Percentiles rank a stretch among this genome's conserved stretches.
Evolutionary conservation across 495 filamentous ascomycete species (phyloP).

Genomic region (Lentithecium fluviatile): DNA sequence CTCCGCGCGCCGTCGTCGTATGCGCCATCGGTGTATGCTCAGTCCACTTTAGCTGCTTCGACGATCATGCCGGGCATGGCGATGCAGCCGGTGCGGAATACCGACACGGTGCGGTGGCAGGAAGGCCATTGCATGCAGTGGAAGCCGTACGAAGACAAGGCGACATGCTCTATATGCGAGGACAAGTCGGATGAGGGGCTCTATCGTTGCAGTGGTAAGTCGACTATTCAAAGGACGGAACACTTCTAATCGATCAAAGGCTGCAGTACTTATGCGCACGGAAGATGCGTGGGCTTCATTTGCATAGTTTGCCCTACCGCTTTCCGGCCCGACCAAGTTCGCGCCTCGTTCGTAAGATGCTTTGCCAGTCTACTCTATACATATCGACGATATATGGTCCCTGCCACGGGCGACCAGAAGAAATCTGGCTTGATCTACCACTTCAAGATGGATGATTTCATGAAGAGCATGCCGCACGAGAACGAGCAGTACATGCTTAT

Average conservation of each 20-base stretch:
- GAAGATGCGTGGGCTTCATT: slow-evolving; percentile 75
- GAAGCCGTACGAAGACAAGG: slow-evolving; percentile 63
- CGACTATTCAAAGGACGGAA: not conserved
- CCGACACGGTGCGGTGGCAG: slow-evolving; percentile 83
- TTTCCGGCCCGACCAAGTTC: slow-evolving; percentile 85
- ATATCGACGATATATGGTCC: slow-evolving; percentile 78
- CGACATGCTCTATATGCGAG: slow-evolving; percentile 81
- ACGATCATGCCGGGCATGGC: slow-evolving; percentile 93
- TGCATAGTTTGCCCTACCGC: slow-evolving; percentile 85
- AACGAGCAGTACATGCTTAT: slow-evolving; percentile 84
- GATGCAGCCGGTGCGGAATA: slow-evolving; percentile 79
- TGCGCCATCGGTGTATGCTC: slow-evolving; percentile 92
- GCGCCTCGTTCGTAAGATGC: slow-evolving; percentile 90
- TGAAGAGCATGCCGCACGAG: slow-evolving; percentile 85
- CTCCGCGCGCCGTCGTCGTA: slow-evolving; percentile 75
- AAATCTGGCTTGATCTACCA: slow-evolving; percentile 81
- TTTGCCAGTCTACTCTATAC: slow-evolving; percentile 95
- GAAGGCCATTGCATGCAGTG: slow-evolving; percentile 91
- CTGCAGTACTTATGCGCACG: slow-evolving; percentile 75
- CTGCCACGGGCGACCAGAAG: slow-evolving; percentile 78
- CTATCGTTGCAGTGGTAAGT: slow-evolving; percentile 66
- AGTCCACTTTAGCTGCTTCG: slow-evolving; percentile 95
- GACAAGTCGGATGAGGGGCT: slow-evolving; percentile 86
- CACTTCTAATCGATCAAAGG: slow-evolving; percentile 42
- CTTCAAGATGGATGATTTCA: slow-evolving; percentile 92